phyloP scores from a whole-genome alignment of 768 basidiomycete species.

The Amanita muscaria region DNA sequence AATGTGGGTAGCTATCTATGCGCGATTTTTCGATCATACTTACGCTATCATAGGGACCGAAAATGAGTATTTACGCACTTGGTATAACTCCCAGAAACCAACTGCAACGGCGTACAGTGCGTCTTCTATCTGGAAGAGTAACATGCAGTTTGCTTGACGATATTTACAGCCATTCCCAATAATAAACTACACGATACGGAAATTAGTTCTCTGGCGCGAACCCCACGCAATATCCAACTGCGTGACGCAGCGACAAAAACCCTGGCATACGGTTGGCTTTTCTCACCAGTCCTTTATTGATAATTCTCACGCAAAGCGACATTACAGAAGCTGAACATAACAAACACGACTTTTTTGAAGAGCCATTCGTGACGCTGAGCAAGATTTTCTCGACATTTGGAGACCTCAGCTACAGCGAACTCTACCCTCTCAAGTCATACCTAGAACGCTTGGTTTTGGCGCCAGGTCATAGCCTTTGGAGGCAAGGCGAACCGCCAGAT shows the following conservation, averaged over 20 bases:
- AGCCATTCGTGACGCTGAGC: slow-evolving; percentile 68
- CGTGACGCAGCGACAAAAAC: slow-evolving; percentile 65
- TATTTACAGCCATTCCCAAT: slow-evolving; percentile 43
- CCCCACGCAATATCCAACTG: slow-evolving; percentile 61
- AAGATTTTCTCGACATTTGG: slow-evolving; percentile 77
- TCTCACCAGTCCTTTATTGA: neutral
- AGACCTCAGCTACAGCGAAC: slow-evolving; percentile 43
- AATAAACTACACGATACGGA: neutral
- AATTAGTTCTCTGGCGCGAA: slow-evolving; percentile 42
- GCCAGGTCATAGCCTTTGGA: slow-evolving; percentile 62
- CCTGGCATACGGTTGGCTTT: slow-evolving; percentile 45
- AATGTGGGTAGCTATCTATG: slow-evolving; percentile 50
- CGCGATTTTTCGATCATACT: neutral
- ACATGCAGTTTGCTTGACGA: slow-evolving; percentile 24
- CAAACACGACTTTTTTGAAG: slow-evolving; percentile 26
- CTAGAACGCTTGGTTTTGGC: slow-evolving; percentile 55
- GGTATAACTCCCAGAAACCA: slow-evolving; percentile 60
- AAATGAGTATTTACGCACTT: slow-evolving; percentile 81
- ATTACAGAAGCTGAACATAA: slow-evolving; percentile 18
- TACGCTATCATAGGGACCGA: slow-evolving; percentile 62
- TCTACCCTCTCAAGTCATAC: slow-evolving; percentile 57
- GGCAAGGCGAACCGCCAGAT: slow-evolving; percentile 65
- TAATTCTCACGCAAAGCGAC: neutral
- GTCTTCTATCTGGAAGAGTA: slow-evolving; percentile 6
- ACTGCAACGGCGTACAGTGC: slow-evolving; percentile 34